Base-by-base conservation (phyloP, 2,329 filamentous ascomycete genomes). In the Colletotrichum melonis region DNA sequence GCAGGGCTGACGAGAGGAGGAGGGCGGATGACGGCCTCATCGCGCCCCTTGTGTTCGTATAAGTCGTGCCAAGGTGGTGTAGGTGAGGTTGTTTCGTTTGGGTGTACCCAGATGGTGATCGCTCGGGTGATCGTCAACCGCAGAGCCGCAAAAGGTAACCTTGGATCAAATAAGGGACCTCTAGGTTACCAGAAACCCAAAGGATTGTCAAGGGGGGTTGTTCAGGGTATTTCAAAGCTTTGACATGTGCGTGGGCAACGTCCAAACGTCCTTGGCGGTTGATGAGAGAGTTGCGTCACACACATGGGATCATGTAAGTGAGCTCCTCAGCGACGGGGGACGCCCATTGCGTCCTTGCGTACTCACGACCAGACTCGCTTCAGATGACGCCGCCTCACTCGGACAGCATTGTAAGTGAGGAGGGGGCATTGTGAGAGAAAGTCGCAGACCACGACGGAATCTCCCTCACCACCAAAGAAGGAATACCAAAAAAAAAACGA, bases 161-260 rank as follows among this genome's bases (percentile, higher is more conserved):
- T 42, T 42, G 38, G 38, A 19, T 42, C 38, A 16, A 42, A 8
- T 42, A 19, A 42, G 38, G 38, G 38, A 42, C 38, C 38, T 42
- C 16, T 42, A 19, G 56, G 35, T 52, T 26, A 42, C 28, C 59
- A 11, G 60, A n/a, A 30, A 24, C 24, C 30, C 32, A 9, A 42
- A 2, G 4, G 38, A 19, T 42, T 19, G 11, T 22, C 9, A 11
- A n/a, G 28, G 16, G 5, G 35, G 60, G 71, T 14, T n/a, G 28
- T 26, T 19, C 26, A 54, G 62, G 35, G 60, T 73, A 73, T 73
- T 62, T 73, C 67, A 73, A 69, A 62, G 70, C 71, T 62, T 54
- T 46, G 62, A 60, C 67, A 55, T 60, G 49, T 14, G 26, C 46
- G 46, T 16, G 14, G 52, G n/a, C n/a, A 30, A 22, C 22, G 8